Evolutionary conservation across 1,284 basidiomycete species (phyloP), one percentile per base, ranked within the genome.

Genomic region (Marasmius tenuissimus): DNA sequence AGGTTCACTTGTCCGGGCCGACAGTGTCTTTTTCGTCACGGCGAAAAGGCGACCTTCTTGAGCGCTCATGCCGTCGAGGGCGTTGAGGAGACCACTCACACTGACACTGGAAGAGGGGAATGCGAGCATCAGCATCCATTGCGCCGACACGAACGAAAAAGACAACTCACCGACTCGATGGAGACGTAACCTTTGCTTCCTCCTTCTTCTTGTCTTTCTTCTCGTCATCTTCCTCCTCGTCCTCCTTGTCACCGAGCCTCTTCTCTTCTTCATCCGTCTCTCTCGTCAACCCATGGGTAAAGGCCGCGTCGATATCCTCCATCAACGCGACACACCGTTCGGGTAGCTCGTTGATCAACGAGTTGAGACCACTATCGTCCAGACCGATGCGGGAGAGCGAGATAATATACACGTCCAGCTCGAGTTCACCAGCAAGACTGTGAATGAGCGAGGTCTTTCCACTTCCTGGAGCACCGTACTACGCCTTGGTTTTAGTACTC

Each of bases 1-100:
- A 92, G 68, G 70, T 93, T 91, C 83, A 92, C 88, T 4, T 90
- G 85, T 39, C 91, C 91, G 2, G 91, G 88, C n/a, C 91, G 84
- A 65, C 83, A 85, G 18, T 92, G 79, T 0, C 64, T 87, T 84
- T 75, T 93, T 92, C 3, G 90, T 92, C 0, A 89, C 92, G 2
- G 90, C 90, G 61, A 90, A 78, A 49, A 92, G 82, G 0, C 90
- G 84, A 12, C 90, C 91, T 74, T 92, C 90, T 67, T 88, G 87
- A 0, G 89, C 89, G 6, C 82, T 85, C 57, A 92, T 84, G 34
- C 91, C 91, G 65, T 92, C 91, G 14, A 92, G 82, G 11, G 88
- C 87, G 56, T 90, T 90, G 14, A 92, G 80, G 7, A 92, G 78
- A 11, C 91, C 90, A 59, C 87, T 89, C 40, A 92, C 82, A 20